These are phyloP conservation scores for Taxillus chinensis DNA, from an alignment of 164 flowering plant species.

Conservation along the genomic window DNA sequence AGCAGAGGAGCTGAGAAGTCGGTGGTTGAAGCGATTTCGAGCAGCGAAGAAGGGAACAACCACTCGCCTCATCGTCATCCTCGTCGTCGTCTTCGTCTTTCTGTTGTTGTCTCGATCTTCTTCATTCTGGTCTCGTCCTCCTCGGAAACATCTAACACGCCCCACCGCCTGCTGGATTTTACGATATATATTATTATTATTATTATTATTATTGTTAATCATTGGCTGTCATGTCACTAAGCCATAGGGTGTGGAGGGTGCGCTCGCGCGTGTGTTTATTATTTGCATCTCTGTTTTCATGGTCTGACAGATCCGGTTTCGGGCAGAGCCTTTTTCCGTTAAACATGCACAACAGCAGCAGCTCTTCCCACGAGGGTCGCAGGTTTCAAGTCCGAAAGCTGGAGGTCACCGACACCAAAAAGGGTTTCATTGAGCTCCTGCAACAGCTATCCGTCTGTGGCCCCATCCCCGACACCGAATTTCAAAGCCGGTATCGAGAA, in stretches of 20 bases:
- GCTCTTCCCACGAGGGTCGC: conserved; percentile 8
- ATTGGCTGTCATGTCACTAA: too few species aligned
- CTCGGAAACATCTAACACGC: too few species aligned
- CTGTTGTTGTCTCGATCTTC: conserved; percentile 29
- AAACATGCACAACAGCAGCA: conserved; percentile 17
- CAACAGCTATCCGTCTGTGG: conserved; percentile 58
- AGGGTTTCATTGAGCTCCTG: conserved; percentile 66
- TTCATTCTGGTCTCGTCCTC: not conserved
- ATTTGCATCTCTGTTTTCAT: not conserved
- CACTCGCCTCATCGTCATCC: conserved; percentile 21
- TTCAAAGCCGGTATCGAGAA: conserved; percentile 55
- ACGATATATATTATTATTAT: too few species aligned
- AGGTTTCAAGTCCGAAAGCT: conserved; percentile 34
- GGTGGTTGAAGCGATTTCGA: conserved; percentile 21
- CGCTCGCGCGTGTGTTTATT: too few species aligned
- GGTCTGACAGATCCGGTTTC: not conserved
- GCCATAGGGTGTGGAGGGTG: too few species aligned
- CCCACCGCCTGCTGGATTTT: too few species aligned
- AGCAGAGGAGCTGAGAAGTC: not conserved
- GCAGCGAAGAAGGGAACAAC: conserved; percentile 17
- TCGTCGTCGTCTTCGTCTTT: conserved; percentile 10
- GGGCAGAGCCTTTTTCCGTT: not conserved
- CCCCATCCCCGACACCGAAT: conserved; percentile 51
- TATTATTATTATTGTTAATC: too few species aligned
- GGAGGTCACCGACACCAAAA: conserved; percentile 53